A percentile compares a stretch with the other conserved stretches of the same genome.
Evolutionary conservation across 495 filamentous ascomycete species (phyloP).

Genomic region (Cercophora newfieldiana): DNA sequence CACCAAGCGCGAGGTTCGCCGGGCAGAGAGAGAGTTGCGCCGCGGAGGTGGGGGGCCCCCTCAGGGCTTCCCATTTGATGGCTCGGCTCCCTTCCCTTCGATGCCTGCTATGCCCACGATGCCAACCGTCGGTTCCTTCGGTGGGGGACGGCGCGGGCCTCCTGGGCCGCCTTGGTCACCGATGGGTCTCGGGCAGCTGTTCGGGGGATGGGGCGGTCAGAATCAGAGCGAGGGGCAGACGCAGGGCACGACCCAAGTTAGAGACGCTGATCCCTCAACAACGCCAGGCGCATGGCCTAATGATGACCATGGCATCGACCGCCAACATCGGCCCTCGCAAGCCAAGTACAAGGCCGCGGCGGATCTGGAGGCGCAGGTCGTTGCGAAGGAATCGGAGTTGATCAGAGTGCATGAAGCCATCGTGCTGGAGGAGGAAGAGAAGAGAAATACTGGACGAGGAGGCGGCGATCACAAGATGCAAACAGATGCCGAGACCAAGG

Average conservation of each 20-base stretch:
- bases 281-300: constrained; percentile 32
- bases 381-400: constrained; percentile 27
- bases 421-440: constrained; percentile 15
- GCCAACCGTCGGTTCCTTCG: not conserved
- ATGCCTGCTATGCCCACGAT: not conserved
- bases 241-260: not conserved
- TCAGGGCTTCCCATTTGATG: not conserved
- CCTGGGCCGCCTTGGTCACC: not conserved
- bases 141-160: not conserved
- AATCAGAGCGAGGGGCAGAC: too few species aligned
- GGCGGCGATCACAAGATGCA: not conserved
- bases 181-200: not conserved
- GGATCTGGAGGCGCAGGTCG: constrained; percentile 32
- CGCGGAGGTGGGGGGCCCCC: constrained; percentile 15
- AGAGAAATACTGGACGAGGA: not conserved
- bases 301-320: constrained; percentile 9
- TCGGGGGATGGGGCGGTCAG: constrained; percentile 1
- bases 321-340: constrained; percentile 20
- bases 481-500: constrained; percentile 14
- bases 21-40: constrained; percentile 25
- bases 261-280: constrained; percentile 5
- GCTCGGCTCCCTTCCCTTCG: not conserved
- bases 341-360: constrained; percentile 33
- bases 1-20: constrained; percentile 28
- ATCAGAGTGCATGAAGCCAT: constrained; percentile 22